These are phyloP conservation scores for Dictyostelium citrinum DNA, from an alignment of 78 protist genomes.

Conservation along the genomic window DNA sequence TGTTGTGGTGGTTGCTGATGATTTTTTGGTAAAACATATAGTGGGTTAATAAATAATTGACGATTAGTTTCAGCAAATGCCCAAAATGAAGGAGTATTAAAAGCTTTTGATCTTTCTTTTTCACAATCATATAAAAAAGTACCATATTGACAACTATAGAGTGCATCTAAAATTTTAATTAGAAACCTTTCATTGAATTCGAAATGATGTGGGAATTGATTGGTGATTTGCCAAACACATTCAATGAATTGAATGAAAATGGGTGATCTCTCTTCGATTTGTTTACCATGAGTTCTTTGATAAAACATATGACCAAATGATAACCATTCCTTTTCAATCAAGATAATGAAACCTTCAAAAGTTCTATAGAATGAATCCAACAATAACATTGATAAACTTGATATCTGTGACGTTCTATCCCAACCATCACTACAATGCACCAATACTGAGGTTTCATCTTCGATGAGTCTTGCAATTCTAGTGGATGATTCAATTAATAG, in stretches of 20 bases:
- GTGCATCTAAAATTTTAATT: constrained; percentile 39
- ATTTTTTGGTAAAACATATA: background rate
- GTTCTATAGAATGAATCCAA: constrained; percentile 93
- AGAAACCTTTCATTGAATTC: constrained; percentile 91
- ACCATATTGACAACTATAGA: constrained; percentile 66
- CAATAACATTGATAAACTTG: constrained; percentile 79
- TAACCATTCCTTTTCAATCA: constrained; percentile 95
- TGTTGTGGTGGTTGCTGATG: background rate
- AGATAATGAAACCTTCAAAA: constrained; percentile 84
- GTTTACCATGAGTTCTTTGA: constrained; percentile 68
- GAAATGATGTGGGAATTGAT: constrained; percentile 88
- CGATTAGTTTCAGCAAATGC: constrained; percentile 24
- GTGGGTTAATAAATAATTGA: background rate
- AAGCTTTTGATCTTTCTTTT: constrained; percentile 27
- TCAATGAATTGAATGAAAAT: constrained; percentile 96
- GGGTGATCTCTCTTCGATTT: constrained; percentile 85
- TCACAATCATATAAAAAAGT: constrained; percentile 80
- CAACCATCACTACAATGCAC: constrained; percentile 96
- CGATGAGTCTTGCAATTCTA: constrained; percentile 35
- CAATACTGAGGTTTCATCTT: constrained; percentile 59
- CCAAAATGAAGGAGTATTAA: constrained; percentile 55
- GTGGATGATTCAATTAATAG: constrained; percentile 17
- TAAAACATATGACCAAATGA: constrained; percentile 93
- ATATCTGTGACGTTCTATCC: constrained; percentile 93
- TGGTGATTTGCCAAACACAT: constrained; percentile 88